Conservation (phyloP, 129 eudicot species). For the Dittrichia graveolens region DNA sequence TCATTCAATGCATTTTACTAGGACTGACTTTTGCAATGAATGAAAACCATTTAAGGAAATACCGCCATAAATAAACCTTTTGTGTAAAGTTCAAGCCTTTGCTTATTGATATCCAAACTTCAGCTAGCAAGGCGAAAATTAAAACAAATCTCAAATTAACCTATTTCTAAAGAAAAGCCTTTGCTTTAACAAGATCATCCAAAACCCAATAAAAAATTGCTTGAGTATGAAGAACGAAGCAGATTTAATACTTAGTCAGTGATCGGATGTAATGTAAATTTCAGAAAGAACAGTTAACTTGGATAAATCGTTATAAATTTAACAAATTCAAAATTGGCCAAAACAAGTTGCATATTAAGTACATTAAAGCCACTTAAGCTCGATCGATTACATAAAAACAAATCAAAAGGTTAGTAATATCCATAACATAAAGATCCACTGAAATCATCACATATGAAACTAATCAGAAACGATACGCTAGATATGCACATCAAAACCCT, state of each 20-base stretch:
- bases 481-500: background rate
- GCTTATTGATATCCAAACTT: too few species aligned
- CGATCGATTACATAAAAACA: background rate
- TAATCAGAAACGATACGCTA: background rate
- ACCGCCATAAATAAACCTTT: background rate
- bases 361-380: too few species aligned
- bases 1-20: background rate
- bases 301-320: too few species aligned
- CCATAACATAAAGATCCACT: background rate
- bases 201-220: background rate
- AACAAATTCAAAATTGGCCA: too few species aligned
- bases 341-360: too few species aligned
- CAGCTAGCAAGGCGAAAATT: too few species aligned
- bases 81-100: too few species aligned
- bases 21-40: background rate
- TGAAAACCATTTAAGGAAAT: background rate
- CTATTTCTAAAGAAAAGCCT: background rate
- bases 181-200: background rate
- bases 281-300: background rate
- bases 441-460: background rate
- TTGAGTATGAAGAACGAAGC: background rate
- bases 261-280: background rate
- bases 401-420: too few species aligned
- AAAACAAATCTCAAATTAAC: background rate
- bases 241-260: background rate